Conservation (phyloP, 2,329 filamentous ascomycete genomes). For the Arthrobotrys sinensis region DNA sequence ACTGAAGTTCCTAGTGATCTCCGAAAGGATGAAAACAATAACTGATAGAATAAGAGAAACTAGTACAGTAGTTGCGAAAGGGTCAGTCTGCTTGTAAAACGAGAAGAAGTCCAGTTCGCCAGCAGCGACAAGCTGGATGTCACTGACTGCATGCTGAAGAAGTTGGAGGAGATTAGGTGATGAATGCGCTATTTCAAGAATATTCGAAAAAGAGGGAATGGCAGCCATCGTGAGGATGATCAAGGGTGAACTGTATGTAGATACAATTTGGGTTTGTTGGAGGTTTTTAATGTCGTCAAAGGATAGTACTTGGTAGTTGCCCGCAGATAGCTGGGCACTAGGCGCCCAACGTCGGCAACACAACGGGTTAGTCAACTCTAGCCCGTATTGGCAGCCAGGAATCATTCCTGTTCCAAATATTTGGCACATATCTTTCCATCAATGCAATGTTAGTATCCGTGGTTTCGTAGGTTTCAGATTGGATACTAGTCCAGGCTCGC, state of each 20-base stretch:
- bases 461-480: background rate
- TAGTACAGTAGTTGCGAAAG: constrained; percentile 81
- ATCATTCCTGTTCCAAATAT: background rate
- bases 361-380: constrained; percentile 20
- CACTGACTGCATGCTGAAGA: constrained; percentile 10
- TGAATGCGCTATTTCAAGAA: constrained; percentile 33
- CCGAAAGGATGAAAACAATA: constrained; percentile 81
- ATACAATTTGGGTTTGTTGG: background rate
- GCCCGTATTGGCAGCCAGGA: constrained; percentile 29
- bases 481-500: constrained; percentile 70
- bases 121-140: constrained; percentile 26
- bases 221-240: constrained; percentile 34
- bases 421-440: constrained; percentile 34
- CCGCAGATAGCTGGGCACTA: background rate
- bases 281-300: constrained; percentile 12
- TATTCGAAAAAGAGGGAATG: constrained; percentile 34
- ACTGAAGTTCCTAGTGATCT: constrained; percentile 94
- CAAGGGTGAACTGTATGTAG: background rate
- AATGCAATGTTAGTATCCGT: constrained; percentile 11
- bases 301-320: background rate
- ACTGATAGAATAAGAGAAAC: constrained; percentile 80
- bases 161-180: constrained; percentile 34
- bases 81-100: constrained; percentile 77
- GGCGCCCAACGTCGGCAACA: constrained; percentile 15
- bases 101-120: constrained; percentile 35